A percentile compares a stretch with the other conserved stretches of the same genome.
Conservation (phyloP, 345 rosid species). For the Linum trigynum region DNA sequence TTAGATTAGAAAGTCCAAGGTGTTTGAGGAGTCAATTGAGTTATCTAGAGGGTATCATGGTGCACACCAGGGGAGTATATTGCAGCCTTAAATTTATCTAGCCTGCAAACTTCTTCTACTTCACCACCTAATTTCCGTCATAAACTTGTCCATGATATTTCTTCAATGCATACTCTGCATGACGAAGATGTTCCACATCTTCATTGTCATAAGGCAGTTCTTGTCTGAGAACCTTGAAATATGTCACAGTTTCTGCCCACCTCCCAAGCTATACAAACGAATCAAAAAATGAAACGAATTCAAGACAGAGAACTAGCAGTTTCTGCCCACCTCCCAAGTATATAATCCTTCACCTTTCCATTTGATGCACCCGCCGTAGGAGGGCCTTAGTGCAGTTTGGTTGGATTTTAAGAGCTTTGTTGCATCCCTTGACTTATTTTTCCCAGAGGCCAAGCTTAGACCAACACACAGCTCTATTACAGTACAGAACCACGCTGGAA, state of each 20-base stretch:
- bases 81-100: neutral
- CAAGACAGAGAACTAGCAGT: too few species aligned
- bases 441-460: constrained; percentile 2
- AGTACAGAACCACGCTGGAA: neutral
- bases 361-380: neutral
- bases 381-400: constrained; percentile 1
- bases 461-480: constrained; percentile 1
- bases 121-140: constrained; percentile 1
- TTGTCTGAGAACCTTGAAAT: neutral
- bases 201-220: constrained; percentile 4
- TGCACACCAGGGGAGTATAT: neutral
- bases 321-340: neutral
- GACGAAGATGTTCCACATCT: neutral
- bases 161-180: neutral
- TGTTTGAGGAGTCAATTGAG: neutral
- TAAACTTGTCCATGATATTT: neutral
- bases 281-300: too few species aligned
- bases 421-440: neutral
- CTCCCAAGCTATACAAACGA: neutral
- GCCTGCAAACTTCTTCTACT: constrained; percentile 1
- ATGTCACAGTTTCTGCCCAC: constrained; percentile 1
- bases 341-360: neutral
- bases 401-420: constrained; percentile 1
- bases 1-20: neutral
- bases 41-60: neutral